Percentiles rank a stretch among this genome's conserved stretches.
These are phyloP conservation scores for Ettlia oleoabundans DNA, from an alignment of 139 green algal genomes.

Conservation along the genomic window DNA sequence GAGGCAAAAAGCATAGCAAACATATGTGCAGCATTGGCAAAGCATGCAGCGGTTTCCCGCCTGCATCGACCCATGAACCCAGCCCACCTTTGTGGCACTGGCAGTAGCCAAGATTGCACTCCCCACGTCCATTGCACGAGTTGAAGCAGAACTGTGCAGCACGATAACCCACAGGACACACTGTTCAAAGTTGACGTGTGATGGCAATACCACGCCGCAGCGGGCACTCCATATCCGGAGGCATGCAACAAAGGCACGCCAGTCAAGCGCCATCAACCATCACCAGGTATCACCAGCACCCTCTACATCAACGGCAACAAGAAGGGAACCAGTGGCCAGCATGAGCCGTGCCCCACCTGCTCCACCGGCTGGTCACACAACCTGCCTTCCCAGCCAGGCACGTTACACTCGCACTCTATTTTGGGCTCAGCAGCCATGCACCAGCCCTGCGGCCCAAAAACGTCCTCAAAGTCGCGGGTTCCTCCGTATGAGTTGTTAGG, in stretches of 20 bases:
- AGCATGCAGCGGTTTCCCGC: no score
- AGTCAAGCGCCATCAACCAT: no score
- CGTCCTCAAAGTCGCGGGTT: slow-evolving; percentile 8
- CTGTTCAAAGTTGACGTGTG: background rate
- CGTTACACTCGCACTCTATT: background rate
- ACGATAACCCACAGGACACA: background rate
- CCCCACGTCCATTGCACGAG: slow-evolving; percentile 56
- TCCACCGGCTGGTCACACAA: no score
- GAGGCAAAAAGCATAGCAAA: background rate
- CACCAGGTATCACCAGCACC: no score
- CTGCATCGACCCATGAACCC: no score
- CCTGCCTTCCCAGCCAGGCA: background rate
- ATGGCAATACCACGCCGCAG: no score
- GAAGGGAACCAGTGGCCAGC: no score
- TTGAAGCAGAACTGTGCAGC: slow-evolving; percentile 41
- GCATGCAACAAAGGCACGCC: no score
- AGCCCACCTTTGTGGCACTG: no score
- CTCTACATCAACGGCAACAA: no score
- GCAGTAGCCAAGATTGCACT: slow-evolving; percentile 62
- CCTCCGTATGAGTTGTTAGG: background rate
- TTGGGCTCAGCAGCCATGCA: slow-evolving; percentile 45
- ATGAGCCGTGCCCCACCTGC: no score
- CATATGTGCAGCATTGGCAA: background rate
- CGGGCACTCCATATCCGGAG: no score
- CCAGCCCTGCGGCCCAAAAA: slow-evolving; percentile 52